A percentile compares a stretch with the other conserved stretches of the same genome.
Evolutionary conservation across 75 land plant species (phyloP).

Genomic region (Picea sitchensis): DNA sequence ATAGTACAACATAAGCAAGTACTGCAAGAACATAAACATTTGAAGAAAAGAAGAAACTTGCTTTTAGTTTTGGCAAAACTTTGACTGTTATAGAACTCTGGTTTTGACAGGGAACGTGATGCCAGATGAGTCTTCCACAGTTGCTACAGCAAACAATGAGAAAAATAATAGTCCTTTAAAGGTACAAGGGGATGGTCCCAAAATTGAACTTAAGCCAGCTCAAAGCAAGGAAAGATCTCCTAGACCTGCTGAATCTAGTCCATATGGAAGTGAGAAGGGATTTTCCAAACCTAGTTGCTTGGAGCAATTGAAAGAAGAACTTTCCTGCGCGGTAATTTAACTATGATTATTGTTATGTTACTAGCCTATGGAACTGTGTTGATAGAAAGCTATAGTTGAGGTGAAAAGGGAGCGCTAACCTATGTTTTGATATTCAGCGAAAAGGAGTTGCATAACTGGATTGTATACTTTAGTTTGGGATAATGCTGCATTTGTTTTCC

Average conservation of each 20-base stretch:
- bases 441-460: background rate
- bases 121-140: background rate
- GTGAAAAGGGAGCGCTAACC: background rate
- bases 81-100: background rate
- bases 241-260: background rate
- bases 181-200: background rate
- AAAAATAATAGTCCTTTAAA: background rate
- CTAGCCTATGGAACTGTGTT: background rate
- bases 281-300: constrained; percentile 39
- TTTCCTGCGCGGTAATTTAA: constrained; percentile 78
- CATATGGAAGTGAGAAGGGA: background rate
- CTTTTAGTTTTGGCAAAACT: background rate
- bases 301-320: constrained; percentile 81
- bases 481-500: background rate
- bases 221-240: background rate
- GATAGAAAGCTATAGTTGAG: background rate
- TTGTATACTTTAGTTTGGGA: background rate
- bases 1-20: background rate
- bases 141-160: background rate
- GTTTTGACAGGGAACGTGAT: background rate
- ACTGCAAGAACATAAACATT: background rate
- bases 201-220: background rate
- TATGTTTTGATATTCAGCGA: background rate
- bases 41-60: no score
- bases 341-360: background rate